Evolutionary conservation across 2,329 filamentous ascomycete species (phyloP).

Genomic region (Cryoendolithus antarcticus): DNA sequence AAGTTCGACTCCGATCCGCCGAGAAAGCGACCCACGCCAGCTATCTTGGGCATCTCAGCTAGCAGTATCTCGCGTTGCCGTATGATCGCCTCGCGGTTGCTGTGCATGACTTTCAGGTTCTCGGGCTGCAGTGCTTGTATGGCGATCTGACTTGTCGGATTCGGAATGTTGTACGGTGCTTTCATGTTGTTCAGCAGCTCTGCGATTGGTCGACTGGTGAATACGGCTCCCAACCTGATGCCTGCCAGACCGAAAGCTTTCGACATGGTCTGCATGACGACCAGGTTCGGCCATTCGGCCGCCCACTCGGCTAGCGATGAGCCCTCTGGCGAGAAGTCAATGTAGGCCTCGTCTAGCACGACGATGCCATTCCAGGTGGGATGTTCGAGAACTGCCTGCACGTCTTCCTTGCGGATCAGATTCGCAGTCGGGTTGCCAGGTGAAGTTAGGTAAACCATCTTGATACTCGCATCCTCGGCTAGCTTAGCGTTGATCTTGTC

Average conservation of each 20-base stretch:
- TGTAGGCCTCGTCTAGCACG: constrained; percentile 88
- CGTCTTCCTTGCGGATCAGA: constrained; percentile 61
- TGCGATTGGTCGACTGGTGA: constrained; percentile 63
- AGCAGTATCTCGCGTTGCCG: constrained; percentile 67
- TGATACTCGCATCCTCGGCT: constrained; percentile 54
- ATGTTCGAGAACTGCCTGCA: constrained; percentile 65
- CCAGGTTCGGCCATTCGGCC: constrained; percentile 81
- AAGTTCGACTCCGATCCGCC: constrained; percentile 82
- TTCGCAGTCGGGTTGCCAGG: constrained; percentile 89
- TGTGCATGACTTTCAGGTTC: constrained; percentile 62
- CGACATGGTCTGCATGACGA: constrained; percentile 96
- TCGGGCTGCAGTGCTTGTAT: constrained; percentile 53
- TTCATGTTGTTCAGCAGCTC: constrained; percentile 79
- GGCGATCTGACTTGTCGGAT: constrained; percentile 73
- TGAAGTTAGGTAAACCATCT: constrained; percentile 84
- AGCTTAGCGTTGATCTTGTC: constrained; percentile 55
- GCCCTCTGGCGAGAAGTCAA: constrained; percentile 76
- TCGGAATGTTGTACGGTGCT: constrained; percentile 91
- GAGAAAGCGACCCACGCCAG: constrained; percentile 66
- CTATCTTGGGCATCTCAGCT: constrained; percentile 57
- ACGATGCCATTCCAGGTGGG: constrained; percentile 92
- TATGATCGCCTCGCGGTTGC: constrained; percentile 57
- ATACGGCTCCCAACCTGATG: constrained; percentile 79
- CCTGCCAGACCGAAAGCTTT: constrained; percentile 95
- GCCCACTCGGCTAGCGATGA: constrained; percentile 86